Conservation (phyloP, 495 filamentous ascomycete species). For the Hypoxylon subgilvum region DNA sequence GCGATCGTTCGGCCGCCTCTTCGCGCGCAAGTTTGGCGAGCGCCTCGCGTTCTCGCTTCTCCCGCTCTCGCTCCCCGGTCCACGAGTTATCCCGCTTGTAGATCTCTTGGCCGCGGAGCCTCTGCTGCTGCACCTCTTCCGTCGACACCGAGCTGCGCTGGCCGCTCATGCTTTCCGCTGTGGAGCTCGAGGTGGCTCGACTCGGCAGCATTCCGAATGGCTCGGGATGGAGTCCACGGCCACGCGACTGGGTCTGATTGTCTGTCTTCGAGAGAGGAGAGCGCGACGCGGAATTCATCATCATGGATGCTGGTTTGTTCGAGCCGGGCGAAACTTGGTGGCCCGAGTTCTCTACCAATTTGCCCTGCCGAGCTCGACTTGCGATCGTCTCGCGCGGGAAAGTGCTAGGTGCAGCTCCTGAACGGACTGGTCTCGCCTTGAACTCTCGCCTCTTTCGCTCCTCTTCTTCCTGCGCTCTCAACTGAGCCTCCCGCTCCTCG, state of each 20-base stretch:
- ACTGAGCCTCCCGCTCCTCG: constrained; percentile 68
- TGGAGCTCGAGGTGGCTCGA: constrained; percentile 47
- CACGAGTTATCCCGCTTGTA: constrained; percentile 62
- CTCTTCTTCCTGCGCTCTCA: constrained; percentile 65
- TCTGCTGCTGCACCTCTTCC: constrained; percentile 58
- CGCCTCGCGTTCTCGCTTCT: constrained; percentile 62
- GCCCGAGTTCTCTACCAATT: constrained; percentile 40
- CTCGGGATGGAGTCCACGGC: constrained; percentile 27
- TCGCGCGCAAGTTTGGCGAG: constrained; percentile 63
- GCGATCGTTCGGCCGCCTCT: constrained; percentile 69
- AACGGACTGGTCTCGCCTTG: constrained; percentile 67
- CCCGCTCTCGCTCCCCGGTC: constrained; percentile 56
- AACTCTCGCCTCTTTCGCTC: constrained; percentile 63
- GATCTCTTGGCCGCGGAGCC: constrained; percentile 64
- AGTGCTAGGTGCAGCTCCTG: constrained; percentile 45
- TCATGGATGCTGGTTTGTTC: constrained; percentile 20
- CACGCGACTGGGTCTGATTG: constrained; percentile 34
- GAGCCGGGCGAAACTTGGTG: constrained; percentile 7
- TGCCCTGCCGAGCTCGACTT: constrained; percentile 63
- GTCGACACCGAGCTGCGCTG: constrained; percentile 54
- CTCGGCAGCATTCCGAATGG: constrained; percentile 31
- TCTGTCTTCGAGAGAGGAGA: constrained; percentile 34
- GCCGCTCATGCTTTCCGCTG: constrained; percentile 45
- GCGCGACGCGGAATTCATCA: constrained; percentile 9
- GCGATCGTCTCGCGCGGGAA: constrained; percentile 61